Percentiles rank a stretch among this genome's conserved stretches.
phyloP scores from a whole-genome alignment of 78 protist species.

The Pigoraptor vietnamica region DNA sequence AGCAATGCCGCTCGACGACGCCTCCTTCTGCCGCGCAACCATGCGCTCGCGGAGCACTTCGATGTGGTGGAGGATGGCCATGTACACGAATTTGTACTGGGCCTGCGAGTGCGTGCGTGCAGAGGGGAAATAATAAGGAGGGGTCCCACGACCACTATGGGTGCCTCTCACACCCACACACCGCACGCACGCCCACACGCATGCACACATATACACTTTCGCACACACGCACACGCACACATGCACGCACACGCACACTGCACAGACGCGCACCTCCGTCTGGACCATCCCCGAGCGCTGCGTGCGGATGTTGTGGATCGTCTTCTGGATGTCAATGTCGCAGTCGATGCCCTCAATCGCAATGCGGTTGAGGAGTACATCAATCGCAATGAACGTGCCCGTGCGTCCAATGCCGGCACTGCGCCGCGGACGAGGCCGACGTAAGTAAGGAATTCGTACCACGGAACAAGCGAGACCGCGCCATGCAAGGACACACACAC shows the following conservation, averaged over 20 bases:
- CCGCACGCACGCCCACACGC: background rate
- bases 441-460: background rate
- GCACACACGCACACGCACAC: background rate
- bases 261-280: background rate
- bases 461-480: background rate
- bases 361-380: background rate
- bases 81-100: conserved; percentile 3
- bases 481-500: background rate
- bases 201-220: background rate
- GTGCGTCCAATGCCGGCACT: conserved; percentile 21
- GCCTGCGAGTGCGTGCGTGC: background rate
- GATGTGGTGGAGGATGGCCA: background rate
- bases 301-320: background rate
- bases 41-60: background rate
- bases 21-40: background rate
- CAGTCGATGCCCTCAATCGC: background rate
- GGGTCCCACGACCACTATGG: no score
- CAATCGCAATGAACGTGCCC: conserved; percentile 9
- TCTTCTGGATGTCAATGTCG: conserved; percentile 5
- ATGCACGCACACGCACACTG: background rate
- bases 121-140: background rate
- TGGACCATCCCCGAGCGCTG: conserved; percentile 20
- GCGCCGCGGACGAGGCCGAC: background rate
- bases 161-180: background rate
- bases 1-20: background rate